Base-by-base conservation (phyloP, 2,329 filamentous ascomycete genomes). In the Thermothelomyces thermophilus region DNA sequence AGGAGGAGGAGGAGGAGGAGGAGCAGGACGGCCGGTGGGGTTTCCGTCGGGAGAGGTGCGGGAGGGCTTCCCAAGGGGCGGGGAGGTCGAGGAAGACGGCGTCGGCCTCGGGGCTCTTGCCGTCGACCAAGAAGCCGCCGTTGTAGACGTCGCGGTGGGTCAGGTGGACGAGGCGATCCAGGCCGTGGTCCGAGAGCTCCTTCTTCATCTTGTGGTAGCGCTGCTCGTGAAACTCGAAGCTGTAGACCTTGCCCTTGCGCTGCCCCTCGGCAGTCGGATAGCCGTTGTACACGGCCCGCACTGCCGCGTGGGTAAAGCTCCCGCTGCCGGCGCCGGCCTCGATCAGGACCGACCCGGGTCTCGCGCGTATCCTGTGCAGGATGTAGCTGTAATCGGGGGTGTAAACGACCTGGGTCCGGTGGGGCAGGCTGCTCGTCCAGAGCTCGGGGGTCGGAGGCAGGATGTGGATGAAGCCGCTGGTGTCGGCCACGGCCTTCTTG, bases 341-440 rank as follows among this genome's bases (percentile, higher is more conserved):
- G 48, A 93, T 90, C 31, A 93, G 71, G 17, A 75, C 77, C 40
- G 80, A 77, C 5, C 88, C 87, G 0, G 87, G 87, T 17, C 85
- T 73, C 5, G 84, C 86, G 28, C 85, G 78, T 60, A 93, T 77
- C 30, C 86, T 76, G 60, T 90, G 86, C 10, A 93, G 72, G 42
- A 93, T 81, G 63, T 90, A 93, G 70, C 87, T 90, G 68, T 90
- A 90, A 65, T 93, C 87, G 14, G 87, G 86, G 0, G 86, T 90
- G 65, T 93, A 93, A 46, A 93, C 87, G 33, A 93, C 87, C 63
- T 93, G 87, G 0, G 87, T 93, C 53, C 87, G 76, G 64, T 93
- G 87, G 1, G 87, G 87, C 41, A 93, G 68, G 51, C 84, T 87
- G 48, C 79, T 78, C 0, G 87, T 93, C 87, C 87, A 93, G 19